Evolutionary conservation across 129 eudicot genomes (phyloP), one percentile per base, ranked within the genome.

Genomic region (Smallanthus sonchifolius): DNA sequence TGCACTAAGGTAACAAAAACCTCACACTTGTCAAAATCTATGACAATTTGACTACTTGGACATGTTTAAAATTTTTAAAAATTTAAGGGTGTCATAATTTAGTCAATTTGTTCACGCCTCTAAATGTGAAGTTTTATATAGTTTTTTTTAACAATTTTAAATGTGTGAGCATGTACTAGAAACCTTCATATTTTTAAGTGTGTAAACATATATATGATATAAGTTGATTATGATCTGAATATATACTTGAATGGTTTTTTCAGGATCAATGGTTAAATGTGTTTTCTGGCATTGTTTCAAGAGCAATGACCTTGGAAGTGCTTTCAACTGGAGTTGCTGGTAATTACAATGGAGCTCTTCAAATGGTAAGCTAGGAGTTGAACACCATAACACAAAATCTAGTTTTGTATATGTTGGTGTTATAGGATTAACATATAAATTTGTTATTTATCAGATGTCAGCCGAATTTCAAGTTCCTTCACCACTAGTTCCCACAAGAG

Each of bases 251-350:
- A 28, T 75, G 56, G 15, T 36, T 35, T 69, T 69, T 63, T 76
- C 89, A 94, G 98, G 90, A 88, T 79, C 98, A 94, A 74, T 94
- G 97, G 98, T 77, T 96, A 34, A 84, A 81, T 84, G 97, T 94
- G 65, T 94, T 90, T 66, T 79, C 97, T 5, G 89, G 98, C 30
- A 86, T 94, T 77, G 98, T 94, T 65, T 94, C 98, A 43, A 88
- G 96, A 85, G 97, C 96, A 73, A 74, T 88, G 96, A 94, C 97
- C 59, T 70, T 90, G 75, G 98, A 90, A 32, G 98, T 94, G 48
- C 87, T 94, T 52, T 94, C 98, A 47, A 90, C 98, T 63, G 98
- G 98, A 8, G 98, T 94, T 69, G 98, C 98, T 13, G 98, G 98
- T 36, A 94, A 94, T 81, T 90, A 86, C 82, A 90, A 94, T 81